These are phyloP conservation scores for Sporothrix globosa DNA, from an alignment of 2,329 filamentous ascomycete genomes.

Conservation along the genomic window DNA sequence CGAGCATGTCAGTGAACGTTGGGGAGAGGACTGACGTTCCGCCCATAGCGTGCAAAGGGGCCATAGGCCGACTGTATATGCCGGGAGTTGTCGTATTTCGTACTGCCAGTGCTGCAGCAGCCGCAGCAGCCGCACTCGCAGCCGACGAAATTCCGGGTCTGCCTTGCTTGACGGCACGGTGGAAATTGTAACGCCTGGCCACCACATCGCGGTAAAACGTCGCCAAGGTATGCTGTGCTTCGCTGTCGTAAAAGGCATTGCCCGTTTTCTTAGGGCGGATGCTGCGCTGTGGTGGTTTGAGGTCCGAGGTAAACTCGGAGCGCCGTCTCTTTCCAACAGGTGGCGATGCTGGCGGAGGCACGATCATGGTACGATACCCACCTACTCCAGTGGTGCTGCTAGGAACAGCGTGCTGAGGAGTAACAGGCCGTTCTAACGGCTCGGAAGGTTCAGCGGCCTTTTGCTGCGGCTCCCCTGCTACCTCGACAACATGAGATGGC, in stretches of 20 bases:
- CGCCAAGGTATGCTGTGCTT: constrained; percentile 24
- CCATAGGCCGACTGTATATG: neutral
- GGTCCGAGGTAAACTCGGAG: constrained; percentile 35
- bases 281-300: constrained; percentile 31
- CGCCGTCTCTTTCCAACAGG: constrained; percentile 33
- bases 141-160: neutral
- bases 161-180: constrained; percentile 33
- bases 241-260: constrained; percentile 32
- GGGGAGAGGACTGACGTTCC: constrained; percentile 13
- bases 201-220: constrained; percentile 34
- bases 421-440: neutral
- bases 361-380: constrained; percentile 47
- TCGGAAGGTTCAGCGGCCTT: neutral
- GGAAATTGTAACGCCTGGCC: constrained; percentile 34
- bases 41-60: neutral
- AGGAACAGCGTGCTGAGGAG: constrained; percentile 60
- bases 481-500: neutral
- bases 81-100: neutral
- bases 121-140: constrained; percentile 9
- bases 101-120: neutral
- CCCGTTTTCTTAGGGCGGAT: constrained; percentile 28
- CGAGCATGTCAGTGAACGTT: constrained; percentile 30
- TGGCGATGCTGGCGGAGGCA: constrained; percentile 28
- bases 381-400: constrained; percentile 52
- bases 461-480: neutral